These are phyloP conservation scores for Mesembryanthemum crystallinum DNA, from an alignment of 148 eudicot species.

Conservation along the genomic window DNA sequence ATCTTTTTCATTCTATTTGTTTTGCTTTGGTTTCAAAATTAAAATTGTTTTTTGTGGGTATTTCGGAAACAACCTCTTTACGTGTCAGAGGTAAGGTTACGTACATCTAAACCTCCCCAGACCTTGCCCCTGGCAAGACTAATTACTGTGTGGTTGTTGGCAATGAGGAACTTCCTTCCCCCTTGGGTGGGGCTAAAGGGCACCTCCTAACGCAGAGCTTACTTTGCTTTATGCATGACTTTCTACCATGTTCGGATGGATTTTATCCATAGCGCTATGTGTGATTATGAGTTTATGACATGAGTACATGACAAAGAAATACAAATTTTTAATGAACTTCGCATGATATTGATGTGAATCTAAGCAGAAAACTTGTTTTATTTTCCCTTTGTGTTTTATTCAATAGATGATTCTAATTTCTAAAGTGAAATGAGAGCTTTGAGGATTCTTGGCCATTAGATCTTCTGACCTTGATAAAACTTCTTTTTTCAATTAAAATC, in stretches of 20 bases:
- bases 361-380: background rate
- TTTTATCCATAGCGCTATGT: background rate
- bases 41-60: too few relatives aligned
- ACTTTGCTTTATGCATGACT: background rate
- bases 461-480: background rate
- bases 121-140: too few relatives aligned
- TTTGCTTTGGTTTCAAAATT: too few relatives aligned
- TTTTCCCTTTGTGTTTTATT: background rate
- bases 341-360: background rate
- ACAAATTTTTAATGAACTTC: background rate
- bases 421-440: background rate
- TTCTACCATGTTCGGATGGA: background rate
- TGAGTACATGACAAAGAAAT: background rate
- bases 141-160: too few relatives aligned
- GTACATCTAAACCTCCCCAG: too few relatives aligned
- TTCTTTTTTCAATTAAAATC: background rate
- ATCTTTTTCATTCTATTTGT: too few relatives aligned
- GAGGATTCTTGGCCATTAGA: background rate
- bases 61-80: too few relatives aligned
- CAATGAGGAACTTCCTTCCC: too few relatives aligned
- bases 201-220: too few relatives aligned
- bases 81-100: too few relatives aligned
- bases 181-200: too few relatives aligned
- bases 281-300: background rate
- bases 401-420: background rate